Conservation (phyloP, 805 yeast species). For the Pichia insulana region DNA sequence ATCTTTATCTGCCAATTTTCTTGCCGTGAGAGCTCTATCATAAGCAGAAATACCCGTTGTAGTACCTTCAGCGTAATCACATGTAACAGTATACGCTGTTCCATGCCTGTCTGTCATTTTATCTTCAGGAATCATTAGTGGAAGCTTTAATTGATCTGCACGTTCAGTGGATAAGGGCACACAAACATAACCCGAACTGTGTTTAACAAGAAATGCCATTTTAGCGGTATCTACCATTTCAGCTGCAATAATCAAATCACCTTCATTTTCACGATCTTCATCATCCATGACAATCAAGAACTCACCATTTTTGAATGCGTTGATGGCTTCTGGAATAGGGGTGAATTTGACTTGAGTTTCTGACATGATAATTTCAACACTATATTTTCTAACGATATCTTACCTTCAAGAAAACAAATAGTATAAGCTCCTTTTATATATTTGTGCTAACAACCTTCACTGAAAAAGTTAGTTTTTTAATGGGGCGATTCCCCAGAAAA, state of each 20-base stretch:
- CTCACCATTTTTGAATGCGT: slow-evolving; percentile 67
- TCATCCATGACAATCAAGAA: slow-evolving; percentile 96
- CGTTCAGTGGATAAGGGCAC: slow-evolving; percentile 71
- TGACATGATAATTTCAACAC: slow-evolving; percentile 2
- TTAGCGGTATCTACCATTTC: slow-evolving; percentile 65
- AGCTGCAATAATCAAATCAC: slow-evolving; percentile 94
- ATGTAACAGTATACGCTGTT: slow-evolving; percentile 92
- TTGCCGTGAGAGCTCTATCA: slow-evolving; percentile 82
- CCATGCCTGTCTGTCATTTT: slow-evolving; percentile 76
- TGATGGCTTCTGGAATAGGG: slow-evolving; percentile 60
- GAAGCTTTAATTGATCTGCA: slow-evolving; percentile 76
- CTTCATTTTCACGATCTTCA: slow-evolving; percentile 93
- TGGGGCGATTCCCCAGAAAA: too few species aligned
- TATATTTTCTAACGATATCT: too few species aligned
- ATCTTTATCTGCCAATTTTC: slow-evolving; percentile 53
- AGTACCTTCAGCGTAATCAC: slow-evolving; percentile 79
- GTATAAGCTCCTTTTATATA: too few species aligned
- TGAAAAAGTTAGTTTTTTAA: too few species aligned
- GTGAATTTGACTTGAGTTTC: slow-evolving; percentile 29
- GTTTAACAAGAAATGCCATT: slow-evolving; percentile 89
- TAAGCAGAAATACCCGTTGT: slow-evolving; percentile 96
- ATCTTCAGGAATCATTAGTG: slow-evolving; percentile 51
- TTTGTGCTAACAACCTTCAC: too few species aligned
- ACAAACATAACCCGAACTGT: slow-evolving; percentile 88
- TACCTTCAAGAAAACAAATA: too few species aligned